Evolutionary conservation across 1,284 basidiomycete genomes (phyloP).

Genomic region (Neotropicomus parvogracilis): DNA sequence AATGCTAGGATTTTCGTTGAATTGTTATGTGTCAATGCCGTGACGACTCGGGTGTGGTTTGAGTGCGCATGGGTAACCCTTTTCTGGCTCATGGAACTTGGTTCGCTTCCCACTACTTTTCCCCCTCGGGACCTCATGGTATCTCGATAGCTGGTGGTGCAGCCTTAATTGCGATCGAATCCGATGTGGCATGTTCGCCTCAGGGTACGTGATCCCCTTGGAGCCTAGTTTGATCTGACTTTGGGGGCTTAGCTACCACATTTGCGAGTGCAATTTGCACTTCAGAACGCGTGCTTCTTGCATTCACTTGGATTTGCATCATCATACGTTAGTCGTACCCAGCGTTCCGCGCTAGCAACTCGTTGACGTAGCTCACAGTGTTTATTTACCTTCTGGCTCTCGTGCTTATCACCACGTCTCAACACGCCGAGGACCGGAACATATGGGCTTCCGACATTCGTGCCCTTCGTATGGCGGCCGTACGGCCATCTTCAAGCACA

Average conservation of each 20-base stretch:
- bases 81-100: slow-evolving; percentile 57
- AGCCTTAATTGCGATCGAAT: slow-evolving; percentile 40
- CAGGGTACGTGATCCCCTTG: slow-evolving; percentile 13
- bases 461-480: slow-evolving; percentile 40
- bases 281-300: slow-evolving; percentile 56
- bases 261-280: slow-evolving; percentile 37
- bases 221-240: slow-evolving; percentile 11
- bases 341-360: background rate
- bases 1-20: slow-evolving; percentile 57
- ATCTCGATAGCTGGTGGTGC: slow-evolving; percentile 43
- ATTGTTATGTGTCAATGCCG: slow-evolving; percentile 46
- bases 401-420: slow-evolving; percentile 35
- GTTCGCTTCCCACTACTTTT: slow-evolving; percentile 38
- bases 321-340: slow-evolving; percentile 45
- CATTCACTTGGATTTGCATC: slow-evolving; percentile 62
- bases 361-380: slow-evolving; percentile 33
- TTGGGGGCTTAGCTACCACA: slow-evolving; percentile 5
- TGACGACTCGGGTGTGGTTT: slow-evolving; percentile 66
- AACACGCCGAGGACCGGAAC: slow-evolving; percentile 38
- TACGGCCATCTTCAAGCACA: slow-evolving; percentile 27
- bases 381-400: slow-evolving; percentile 43
- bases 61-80: slow-evolving; percentile 61
- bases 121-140: slow-evolving; percentile 8
- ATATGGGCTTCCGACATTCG: slow-evolving; percentile 55
- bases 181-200: slow-evolving; percentile 22